Conservation (phyloP, 2,329 filamentous ascomycete genomes). For the Trichoderma sp. region DNA sequence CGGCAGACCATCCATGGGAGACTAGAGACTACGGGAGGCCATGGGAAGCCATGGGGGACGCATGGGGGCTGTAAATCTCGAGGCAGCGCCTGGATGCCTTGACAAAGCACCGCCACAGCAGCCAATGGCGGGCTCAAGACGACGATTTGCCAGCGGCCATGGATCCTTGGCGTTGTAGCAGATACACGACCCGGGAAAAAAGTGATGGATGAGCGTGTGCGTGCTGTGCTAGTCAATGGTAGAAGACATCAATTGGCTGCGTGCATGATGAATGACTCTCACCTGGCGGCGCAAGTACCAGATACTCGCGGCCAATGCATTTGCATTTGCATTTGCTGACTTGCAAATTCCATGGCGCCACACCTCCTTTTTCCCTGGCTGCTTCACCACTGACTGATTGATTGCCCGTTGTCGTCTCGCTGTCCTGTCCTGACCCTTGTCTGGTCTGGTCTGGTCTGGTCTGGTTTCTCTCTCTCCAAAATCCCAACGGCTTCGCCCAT, state of each 20-base stretch:
- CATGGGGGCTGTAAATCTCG: neutral
- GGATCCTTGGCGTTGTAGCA: constrained; percentile 22
- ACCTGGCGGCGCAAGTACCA: neutral
- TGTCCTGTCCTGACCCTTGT: neutral
- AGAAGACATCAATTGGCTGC: neutral
- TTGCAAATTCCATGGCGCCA: constrained; percentile 6
- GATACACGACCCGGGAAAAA: constrained; percentile 11
- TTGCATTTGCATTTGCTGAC: neutral
- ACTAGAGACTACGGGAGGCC: no score
- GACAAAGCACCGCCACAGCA: constrained; percentile 21
- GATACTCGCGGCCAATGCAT: neutral
- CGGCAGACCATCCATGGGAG: neutral
- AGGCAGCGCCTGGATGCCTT: constrained; percentile 23
- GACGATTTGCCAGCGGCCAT: neutral
- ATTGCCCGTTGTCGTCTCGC: neutral
- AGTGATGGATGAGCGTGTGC: neutral
- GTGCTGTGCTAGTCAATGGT: neutral
- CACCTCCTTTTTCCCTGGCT: constrained; percentile 9
- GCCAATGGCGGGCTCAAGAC: constrained; percentile 21
- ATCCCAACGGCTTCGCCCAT: constrained; percentile 18
- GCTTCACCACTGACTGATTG: neutral
- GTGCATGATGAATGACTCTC: neutral
- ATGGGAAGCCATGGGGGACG: neutral
- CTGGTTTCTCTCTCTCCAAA: neutral
- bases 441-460: neutral